phyloP scores from a whole-genome alignment of 495 filamentous ascomycete species.

The Lasiosphaeria ovina region DNA sequence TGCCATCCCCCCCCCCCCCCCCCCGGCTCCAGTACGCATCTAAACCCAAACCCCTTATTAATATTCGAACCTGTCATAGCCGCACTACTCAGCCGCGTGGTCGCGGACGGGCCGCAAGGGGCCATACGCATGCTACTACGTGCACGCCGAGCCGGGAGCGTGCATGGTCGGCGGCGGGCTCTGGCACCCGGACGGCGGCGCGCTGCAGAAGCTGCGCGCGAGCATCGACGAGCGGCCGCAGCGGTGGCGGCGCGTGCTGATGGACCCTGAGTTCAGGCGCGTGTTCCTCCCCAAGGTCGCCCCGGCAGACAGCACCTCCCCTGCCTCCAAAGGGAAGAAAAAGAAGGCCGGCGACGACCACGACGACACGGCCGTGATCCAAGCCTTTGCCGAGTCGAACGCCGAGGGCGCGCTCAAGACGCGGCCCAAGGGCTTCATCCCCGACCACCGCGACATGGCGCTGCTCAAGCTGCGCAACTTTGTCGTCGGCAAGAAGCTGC shows the following conservation, averaged over 20 bases:
- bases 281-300: constrained; percentile 51
- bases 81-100: constrained; percentile 82
- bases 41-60: constrained; percentile 7
- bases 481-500: constrained; percentile 62
- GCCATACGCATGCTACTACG: constrained; percentile 80
- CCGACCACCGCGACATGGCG: constrained; percentile 70
- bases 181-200: constrained; percentile 67
- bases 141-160: constrained; percentile 43
- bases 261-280: constrained; percentile 53
- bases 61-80: constrained; percentile 29
- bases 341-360: constrained; percentile 3
- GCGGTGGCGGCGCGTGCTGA: constrained; percentile 64
- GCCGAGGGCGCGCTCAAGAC: constrained; percentile 73
- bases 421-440: constrained; percentile 78
- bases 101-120: constrained; percentile 83
- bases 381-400: constrained; percentile 67
- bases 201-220: constrained; percentile 62
- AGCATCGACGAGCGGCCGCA: constrained; percentile 69
- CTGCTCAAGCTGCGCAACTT: constrained; percentile 75
- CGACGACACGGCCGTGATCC: constrained; percentile 40
- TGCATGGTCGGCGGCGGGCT: constrained; percentile 67
- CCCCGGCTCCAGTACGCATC: constrained; percentile 34
- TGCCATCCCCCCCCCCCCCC: constrained; percentile 40
- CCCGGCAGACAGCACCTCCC: too few relatives aligned
- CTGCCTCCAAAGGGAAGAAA: constrained; percentile 36